phyloP scores from a whole-genome alignment of 768 basidiomycete genomes.

The Amyloporia xantha region DNA sequence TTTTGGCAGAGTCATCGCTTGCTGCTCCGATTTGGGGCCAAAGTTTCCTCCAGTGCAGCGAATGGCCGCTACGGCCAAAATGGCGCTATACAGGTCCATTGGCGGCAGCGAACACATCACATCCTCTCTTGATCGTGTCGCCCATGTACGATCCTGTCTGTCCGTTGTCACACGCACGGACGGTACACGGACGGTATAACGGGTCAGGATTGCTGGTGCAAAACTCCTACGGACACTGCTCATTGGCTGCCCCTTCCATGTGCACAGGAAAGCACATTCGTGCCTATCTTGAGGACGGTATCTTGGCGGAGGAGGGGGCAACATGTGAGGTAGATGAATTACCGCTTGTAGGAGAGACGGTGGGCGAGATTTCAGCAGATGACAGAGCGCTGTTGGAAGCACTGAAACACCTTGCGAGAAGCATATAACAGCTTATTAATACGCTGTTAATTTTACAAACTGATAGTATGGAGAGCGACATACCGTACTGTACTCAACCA shows the following conservation, averaged over 20 bases:
- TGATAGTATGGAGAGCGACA: too few relatives aligned
- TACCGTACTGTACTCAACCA: too few relatives aligned
- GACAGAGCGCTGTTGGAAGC: slow-evolving; percentile 14
- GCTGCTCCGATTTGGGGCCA: slow-evolving; percentile 10
- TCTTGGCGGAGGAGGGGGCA: slow-evolving; percentile 12
- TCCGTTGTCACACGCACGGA: slow-evolving; percentile 10
- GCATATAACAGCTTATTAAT: too few relatives aligned
- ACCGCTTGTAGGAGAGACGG: slow-evolving; percentile 11
- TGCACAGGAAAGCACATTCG: slow-evolving; percentile 15
- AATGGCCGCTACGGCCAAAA: slow-evolving; percentile 14
- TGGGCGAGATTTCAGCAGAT: slow-evolving; percentile 1
- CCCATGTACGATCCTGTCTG: slow-evolving; percentile 16
- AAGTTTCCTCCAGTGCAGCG: slow-evolving; percentile 10
- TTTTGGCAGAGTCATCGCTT: slow-evolving; percentile 1
- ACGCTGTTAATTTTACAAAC: too few relatives aligned
- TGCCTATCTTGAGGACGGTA: slow-evolving; percentile 13
- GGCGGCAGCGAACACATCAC: slow-evolving; percentile 11
- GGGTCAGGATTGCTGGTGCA: slow-evolving; percentile 15
- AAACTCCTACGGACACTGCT: slow-evolving; percentile 16
- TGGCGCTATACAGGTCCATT: too few relatives aligned
- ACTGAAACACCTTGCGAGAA: slow-evolving; percentile 3
- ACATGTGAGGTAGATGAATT: slow-evolving; percentile 15
- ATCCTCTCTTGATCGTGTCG: slow-evolving; percentile 12
- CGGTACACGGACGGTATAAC: slow-evolving; percentile 9
- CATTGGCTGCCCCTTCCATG: slow-evolving; percentile 12